Evolutionary conservation across 108 stramenopile species (phyloP).

Genomic region (Skeletonema tropicum): DNA sequence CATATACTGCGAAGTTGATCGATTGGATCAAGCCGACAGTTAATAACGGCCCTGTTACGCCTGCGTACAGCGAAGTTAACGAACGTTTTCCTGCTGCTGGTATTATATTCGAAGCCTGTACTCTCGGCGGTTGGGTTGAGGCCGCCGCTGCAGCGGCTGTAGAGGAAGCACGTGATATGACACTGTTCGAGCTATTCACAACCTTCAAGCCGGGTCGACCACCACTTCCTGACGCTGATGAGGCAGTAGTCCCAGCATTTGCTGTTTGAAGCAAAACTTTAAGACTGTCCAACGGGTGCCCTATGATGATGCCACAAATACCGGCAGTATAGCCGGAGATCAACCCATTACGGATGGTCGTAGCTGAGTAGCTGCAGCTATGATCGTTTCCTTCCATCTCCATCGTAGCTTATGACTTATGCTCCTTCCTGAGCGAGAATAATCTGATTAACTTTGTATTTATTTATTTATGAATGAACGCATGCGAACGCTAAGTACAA

Average conservation of each 20-base stretch:
- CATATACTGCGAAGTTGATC: conserved; percentile 79
- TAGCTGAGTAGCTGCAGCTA: conserved; percentile 6
- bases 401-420: background rate
- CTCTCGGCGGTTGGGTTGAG: background rate
- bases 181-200: conserved; percentile 9
- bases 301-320: conserved; percentile 51
- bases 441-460: no score
- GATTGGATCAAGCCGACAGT: conserved; percentile 72
- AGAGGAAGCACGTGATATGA: conserved; percentile 11
- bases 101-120: conserved; percentile 5
- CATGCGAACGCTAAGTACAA: no score
- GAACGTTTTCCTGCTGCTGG: conserved; percentile 46
- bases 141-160: conserved; percentile 9
- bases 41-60: conserved; percentile 64
- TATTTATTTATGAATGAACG: no score
- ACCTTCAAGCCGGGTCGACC: background rate
- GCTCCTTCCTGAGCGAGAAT: no score
- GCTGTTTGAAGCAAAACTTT: conserved; percentile 70
- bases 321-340: conserved; percentile 69
- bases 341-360: conserved; percentile 25
- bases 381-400: background rate
- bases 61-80: conserved; percentile 64
- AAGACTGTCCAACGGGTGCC: conserved; percentile 65
- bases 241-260: conserved; percentile 18
- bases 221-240: background rate